Evolutionary conservation across 805 yeast genomes (phyloP).

Genomic region (Candida wancherniae): DNA sequence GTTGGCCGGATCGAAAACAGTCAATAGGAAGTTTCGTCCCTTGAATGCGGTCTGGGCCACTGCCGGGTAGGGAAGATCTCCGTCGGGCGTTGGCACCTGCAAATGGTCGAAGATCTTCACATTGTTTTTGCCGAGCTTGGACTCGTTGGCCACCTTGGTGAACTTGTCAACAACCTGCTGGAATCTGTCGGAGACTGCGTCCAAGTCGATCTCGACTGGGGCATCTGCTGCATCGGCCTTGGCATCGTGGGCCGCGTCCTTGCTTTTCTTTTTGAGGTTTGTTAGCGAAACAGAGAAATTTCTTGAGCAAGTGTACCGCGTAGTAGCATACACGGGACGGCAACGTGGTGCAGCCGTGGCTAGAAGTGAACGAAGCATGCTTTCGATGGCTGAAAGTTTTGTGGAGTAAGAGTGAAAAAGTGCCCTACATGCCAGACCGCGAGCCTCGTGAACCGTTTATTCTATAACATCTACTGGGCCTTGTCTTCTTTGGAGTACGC

Average conservation of each 20-base stretch:
- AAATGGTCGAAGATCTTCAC: slow-evolving; percentile 62
- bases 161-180: slow-evolving; percentile 48
- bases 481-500: too few species aligned
- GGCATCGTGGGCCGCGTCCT: slow-evolving; percentile 9
- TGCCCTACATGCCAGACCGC: too few species aligned
- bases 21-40: slow-evolving; percentile 67
- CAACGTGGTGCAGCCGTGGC: too few species aligned
- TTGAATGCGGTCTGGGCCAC: slow-evolving; percentile 69
- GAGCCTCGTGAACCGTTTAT: too few species aligned
- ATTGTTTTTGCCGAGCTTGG: slow-evolving; percentile 66
- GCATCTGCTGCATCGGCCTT: slow-evolving; percentile 4
- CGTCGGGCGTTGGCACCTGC: slow-evolving; percentile 44
- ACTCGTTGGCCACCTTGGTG: slow-evolving; percentile 52
- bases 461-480: too few species aligned
- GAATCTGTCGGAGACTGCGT: slow-evolving; percentile 40
- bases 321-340: too few species aligned
- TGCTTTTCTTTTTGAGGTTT: slow-evolving; percentile 12
- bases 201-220: slow-evolving; percentile 20
- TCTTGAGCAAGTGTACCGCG: too few species aligned
- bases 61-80: slow-evolving; percentile 48
- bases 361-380: slow-evolving; percentile 8
- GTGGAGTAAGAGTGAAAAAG: too few species aligned
- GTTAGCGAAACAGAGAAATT: slow-evolving; percentile 6
- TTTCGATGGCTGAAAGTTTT: background rate
- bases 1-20: slow-evolving; percentile 81